Base-by-base conservation (phyloP, 2,329 filamentous ascomycete species). In the Pseudopithomyces maydicus region DNA sequence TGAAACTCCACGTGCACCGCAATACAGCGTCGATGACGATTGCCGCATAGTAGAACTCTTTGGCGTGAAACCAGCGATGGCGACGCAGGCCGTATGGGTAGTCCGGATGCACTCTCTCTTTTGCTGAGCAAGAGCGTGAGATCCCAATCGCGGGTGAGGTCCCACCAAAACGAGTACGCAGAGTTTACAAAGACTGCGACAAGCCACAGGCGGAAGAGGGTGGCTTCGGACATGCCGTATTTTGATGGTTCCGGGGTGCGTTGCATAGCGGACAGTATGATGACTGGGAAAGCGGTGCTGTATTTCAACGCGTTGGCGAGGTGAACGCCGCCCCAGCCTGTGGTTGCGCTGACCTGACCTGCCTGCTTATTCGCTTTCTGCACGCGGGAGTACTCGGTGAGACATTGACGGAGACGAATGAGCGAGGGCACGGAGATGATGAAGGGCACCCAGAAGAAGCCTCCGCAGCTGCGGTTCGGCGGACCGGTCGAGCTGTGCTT, bases 101-200 rank as follows among this genome's bases (percentile, higher is more conserved):
- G 23, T 89, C 85, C 1, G 83, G 83, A 11, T 84, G 82, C 62
- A 82, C 81, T 61, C 89, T 85, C 59, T 85, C 77, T 78, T 14
- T 79, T 74, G 1, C 81, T 74, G 2, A 89, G 85, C 71, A 98
- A 90, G 14, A 98, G 82, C 0, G 90, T 91, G 60, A 99, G 82
- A 72, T 98, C 95, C 95, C 95, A 99, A 81, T 99, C 95, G 79
- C 93, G 95, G 54, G 91, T 84, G 29, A 98, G 88, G 70, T 99
- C 95, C 95, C 95, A 99, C 82, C 95, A 99, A 80, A 98, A 98
- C n/a, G 90, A 92, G 78, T 97, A 99, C 43, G 90, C 81, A 14
- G 91, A 96, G 76, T 99, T 97, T 67, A 95, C 72, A 33, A 92
- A 80, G 29, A 91, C 90, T 42, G 89, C 89, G 35, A 84, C 77